phyloP scores from a whole-genome alignment of 495 filamentous ascomycete genomes.

The Aspergillus funiculosus region DNA sequence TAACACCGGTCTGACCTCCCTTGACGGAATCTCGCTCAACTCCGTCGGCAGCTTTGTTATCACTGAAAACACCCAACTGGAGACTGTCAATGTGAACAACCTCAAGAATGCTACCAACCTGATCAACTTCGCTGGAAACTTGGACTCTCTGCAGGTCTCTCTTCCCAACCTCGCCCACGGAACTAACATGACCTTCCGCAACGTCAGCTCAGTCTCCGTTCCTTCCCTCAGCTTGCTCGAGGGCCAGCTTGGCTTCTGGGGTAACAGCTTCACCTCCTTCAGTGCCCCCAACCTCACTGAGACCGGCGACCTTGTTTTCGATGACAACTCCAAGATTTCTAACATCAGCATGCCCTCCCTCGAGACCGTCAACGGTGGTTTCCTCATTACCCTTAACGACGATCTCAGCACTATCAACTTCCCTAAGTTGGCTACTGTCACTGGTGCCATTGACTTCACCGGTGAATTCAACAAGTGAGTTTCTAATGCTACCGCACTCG shows the following conservation, averaged over 20 bases:
- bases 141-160: conserved; percentile 54
- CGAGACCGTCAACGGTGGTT: conserved; percentile 64
- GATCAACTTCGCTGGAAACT: conserved; percentile 56
- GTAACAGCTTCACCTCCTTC: conserved; percentile 65
- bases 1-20: conserved; percentile 70
- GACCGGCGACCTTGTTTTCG: conserved; percentile 72
- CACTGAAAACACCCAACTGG: conserved; percentile 73
- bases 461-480: conserved; percentile 81
- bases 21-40: conserved; percentile 73
- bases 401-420: conserved; percentile 60
- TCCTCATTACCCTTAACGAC: conserved; percentile 86
- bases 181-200: conserved; percentile 81
- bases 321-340: conserved; percentile 65
- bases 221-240: conserved; percentile 75
- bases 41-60: conserved; percentile 59
- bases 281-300: conserved; percentile 72
- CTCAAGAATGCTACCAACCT: conserved; percentile 59
- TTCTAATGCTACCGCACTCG: neutral
- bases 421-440: conserved; percentile 58
- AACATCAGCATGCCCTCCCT: conserved; percentile 73
- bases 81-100: conserved; percentile 61
- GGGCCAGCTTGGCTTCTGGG: conserved; percentile 77
- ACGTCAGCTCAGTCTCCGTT: conserved; percentile 65
- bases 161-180: conserved; percentile 76
- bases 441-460: conserved; percentile 82